Evolutionary conservation across 148 eudicot genomes (phyloP).

Genomic region (Persicaria tinctoria): DNA sequence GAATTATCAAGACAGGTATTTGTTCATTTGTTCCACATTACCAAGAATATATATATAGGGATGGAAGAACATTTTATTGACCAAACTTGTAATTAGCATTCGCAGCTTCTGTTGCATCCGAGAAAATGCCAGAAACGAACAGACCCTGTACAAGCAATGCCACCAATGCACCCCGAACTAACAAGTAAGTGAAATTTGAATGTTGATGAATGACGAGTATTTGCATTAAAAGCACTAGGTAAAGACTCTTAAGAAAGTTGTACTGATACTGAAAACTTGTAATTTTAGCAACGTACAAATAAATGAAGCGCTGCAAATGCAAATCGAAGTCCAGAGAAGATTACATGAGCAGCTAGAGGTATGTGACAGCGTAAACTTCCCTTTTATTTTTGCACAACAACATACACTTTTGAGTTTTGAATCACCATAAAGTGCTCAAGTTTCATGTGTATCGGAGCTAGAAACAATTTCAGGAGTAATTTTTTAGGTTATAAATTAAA

Average conservation of each 20-base stretch:
- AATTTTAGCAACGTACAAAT: conserved; percentile 60
- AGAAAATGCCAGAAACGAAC: conserved; percentile 39
- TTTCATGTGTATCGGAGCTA: not conserved
- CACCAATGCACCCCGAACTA: conserved; percentile 43
- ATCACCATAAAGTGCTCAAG: not conserved
- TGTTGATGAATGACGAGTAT: not conserved
- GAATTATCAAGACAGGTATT: conserved; percentile 31
- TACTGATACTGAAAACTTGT: conserved; percentile 10
- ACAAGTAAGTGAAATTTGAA: conserved; percentile 39
- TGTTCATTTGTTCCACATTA: not conserved
- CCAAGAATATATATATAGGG: not conserved
- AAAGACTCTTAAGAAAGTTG: not conserved
- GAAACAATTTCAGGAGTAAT: too few species aligned
- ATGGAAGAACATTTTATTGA: not conserved
- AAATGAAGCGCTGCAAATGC: conserved; percentile 84
- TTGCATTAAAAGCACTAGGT: not conserved
- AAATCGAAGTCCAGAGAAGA: conserved; percentile 88
- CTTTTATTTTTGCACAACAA: not conserved
- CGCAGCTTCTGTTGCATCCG: conserved; percentile 37
- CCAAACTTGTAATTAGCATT: not conserved
- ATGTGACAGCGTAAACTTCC: conserved; percentile 14
- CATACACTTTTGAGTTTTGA: not conserved
- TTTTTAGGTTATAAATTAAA: too few species aligned
- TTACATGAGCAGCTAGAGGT: conserved; percentile 97
- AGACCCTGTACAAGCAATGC: conserved; percentile 38